Evolutionary conservation across 83 land plant species (phyloP).

Genomic region (Diphasiastrum complanatum): DNA sequence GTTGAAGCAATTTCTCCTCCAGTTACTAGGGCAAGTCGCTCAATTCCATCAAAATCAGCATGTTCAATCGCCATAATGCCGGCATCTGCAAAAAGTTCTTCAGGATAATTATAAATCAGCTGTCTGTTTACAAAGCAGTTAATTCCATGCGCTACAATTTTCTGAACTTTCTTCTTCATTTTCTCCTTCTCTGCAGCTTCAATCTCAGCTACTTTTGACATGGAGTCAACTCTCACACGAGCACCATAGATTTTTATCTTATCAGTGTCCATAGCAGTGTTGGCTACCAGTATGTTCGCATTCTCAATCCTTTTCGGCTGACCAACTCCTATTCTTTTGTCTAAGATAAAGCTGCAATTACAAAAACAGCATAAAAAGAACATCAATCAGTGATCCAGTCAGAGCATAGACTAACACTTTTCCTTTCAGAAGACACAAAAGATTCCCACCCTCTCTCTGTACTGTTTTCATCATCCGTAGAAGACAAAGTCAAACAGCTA

Average conservation of each 20-base stretch:
- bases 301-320: slow-evolving; percentile 94
- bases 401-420: no score
- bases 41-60: slow-evolving; percentile 99
- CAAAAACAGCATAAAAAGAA: slow-evolving; percentile 13
- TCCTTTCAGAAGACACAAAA: no score
- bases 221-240: slow-evolving; percentile 94
- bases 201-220: slow-evolving; percentile 88
- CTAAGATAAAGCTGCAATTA: slow-evolving; percentile 75
- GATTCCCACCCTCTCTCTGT: no score
- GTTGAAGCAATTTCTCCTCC: slow-evolving; percentile 98
- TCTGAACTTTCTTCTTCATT: slow-evolving; percentile 85
- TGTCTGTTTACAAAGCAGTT: slow-evolving; percentile 96
- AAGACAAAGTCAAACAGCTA: no score
- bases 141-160: slow-evolving; percentile 85
- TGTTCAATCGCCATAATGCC: slow-evolving; percentile 97
- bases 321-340: slow-evolving; percentile 95
- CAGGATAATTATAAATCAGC: slow-evolving; percentile 91
- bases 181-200: slow-evolving; percentile 89
- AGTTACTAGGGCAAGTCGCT: slow-evolving; percentile 85
- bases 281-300: slow-evolving; percentile 95
- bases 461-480: no score
- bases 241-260: slow-evolving; percentile 97
- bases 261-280: slow-evolving; percentile 97
- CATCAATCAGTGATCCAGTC: no score
- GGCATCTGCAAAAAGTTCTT: slow-evolving; percentile 98